Evolutionary conservation across 192 early-diverging fungal species (phyloP).

Genomic region (Gamsiella multidivaricata): DNA sequence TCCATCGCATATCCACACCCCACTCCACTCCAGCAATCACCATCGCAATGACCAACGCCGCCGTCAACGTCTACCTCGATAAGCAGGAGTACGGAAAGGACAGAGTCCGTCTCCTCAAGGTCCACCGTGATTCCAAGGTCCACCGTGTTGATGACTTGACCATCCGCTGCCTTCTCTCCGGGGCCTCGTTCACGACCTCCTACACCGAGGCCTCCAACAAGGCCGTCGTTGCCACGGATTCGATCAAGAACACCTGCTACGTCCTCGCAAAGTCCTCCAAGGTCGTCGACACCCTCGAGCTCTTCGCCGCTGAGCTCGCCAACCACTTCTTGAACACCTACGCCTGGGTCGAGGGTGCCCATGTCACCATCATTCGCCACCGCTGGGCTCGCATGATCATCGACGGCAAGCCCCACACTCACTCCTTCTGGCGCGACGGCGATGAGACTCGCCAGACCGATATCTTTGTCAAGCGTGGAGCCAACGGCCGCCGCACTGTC

Average conservation of each 20-base stretch:
- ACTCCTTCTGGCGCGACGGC: constrained; percentile 79
- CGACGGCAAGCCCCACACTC: constrained; percentile 69
- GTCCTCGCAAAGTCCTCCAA: constrained; percentile 76
- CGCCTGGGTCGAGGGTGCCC: constrained; percentile 70
- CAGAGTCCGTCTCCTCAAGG: constrained; percentile 77
- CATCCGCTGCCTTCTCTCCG: constrained; percentile 59
- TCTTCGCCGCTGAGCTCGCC: constrained; percentile 76
- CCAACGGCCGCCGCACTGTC: constrained; percentile 41
- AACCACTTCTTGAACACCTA: constrained; percentile 80
- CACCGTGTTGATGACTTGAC: constrained; percentile 80
- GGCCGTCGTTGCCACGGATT: constrained; percentile 80
- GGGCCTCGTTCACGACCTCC: constrained; percentile 65
- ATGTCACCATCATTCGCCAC: constrained; percentile 76
- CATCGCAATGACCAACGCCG: constrained; percentile 21
- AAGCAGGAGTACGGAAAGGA: constrained; percentile 78
- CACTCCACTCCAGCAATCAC: not conserved
- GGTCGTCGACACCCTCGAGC: constrained; percentile 76
- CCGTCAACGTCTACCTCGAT: constrained; percentile 48
- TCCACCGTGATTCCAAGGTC: constrained; percentile 68
- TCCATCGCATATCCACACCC: not conserved
- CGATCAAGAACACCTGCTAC: constrained; percentile 84
- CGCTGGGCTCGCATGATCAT: constrained; percentile 80
- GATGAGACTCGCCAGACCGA: constrained; percentile 74
- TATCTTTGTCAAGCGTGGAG: constrained; percentile 60
- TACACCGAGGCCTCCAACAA: constrained; percentile 85